phyloP scores from a whole-genome alignment of 768 basidiomycete species.

The Mycena floridula region DNA sequence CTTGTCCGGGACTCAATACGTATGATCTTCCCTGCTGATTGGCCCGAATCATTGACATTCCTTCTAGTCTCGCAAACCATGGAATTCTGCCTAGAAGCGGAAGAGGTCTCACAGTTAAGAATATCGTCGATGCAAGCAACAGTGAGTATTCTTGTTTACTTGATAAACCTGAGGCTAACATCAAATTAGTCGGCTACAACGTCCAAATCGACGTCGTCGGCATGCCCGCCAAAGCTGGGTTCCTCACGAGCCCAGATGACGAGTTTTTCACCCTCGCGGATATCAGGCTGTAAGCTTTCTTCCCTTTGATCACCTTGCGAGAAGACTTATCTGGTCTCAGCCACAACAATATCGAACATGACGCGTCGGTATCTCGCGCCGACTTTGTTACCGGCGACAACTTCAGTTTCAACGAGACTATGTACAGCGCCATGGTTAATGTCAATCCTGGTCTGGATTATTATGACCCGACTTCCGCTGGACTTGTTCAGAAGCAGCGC shows the following conservation, averaged over 20 bases:
- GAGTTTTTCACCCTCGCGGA: slow-evolving; percentile 4
- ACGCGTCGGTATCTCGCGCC: neutral
- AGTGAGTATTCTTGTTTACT: neutral
- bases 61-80: slow-evolving; percentile 7
- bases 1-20: slow-evolving; percentile 8
- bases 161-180: neutral
- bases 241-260: neutral
- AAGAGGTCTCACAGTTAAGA: slow-evolving; percentile 4
- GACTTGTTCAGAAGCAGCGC: neutral
- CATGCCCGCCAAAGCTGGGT: neutral
- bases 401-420: neutral
- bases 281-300: slow-evolving; percentile 2
- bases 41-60: neutral
- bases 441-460: neutral
- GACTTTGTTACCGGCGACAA: slow-evolving; percentile 1
- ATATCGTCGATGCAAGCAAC: slow-evolving; percentile 3
- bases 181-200: slow-evolving; percentile 7
- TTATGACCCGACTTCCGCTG: neutral
- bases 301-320: too few relatives aligned
- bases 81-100: slow-evolving; percentile 7
- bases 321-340: neutral
- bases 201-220: slow-evolving; percentile 1
- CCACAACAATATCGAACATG: slow-evolving; percentile 1
- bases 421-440: neutral
- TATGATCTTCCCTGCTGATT: neutral